Percentiles rank a stretch among this genome's conserved stretches.
These are phyloP conservation scores for Chaetomidium leptoderma DNA, from an alignment of 495 filamentous ascomycete genomes.

Conservation along the genomic window DNA sequence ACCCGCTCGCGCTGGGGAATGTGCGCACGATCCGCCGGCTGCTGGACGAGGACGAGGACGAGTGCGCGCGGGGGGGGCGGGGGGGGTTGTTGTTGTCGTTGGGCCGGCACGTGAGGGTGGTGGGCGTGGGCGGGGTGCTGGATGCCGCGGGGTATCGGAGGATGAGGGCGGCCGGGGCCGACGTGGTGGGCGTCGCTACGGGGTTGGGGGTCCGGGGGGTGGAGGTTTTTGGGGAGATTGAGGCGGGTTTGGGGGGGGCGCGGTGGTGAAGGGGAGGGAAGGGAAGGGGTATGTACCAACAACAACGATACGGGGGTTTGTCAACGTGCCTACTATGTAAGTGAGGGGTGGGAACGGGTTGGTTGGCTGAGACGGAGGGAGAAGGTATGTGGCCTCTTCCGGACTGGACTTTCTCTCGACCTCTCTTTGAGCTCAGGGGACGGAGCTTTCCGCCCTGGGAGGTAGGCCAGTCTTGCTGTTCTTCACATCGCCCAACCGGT, in stretches of 20 bases:
- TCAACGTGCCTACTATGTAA: too few relatives aligned
- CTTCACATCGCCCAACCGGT: too few relatives aligned
- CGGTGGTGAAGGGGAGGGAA: constrained; percentile 5
- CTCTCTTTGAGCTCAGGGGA: not conserved
- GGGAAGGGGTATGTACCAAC: not conserved
- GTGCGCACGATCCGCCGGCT: constrained; percentile 54
- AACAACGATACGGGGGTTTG: too few relatives aligned
- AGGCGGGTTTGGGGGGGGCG: constrained; percentile 23
- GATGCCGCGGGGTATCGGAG: constrained; percentile 54
- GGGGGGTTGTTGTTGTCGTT: too few relatives aligned
- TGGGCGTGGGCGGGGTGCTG: constrained; percentile 64
- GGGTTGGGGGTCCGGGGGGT: constrained; percentile 58
- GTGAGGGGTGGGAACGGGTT: not conserved
- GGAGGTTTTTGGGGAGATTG: constrained; percentile 55
- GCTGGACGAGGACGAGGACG: constrained; percentile 49
- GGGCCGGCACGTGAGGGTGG: constrained; percentile 43
- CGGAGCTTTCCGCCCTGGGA: not conserved
- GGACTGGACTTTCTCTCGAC: not conserved
- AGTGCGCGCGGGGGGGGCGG: too few relatives aligned
- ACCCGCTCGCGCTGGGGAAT: constrained; percentile 71
- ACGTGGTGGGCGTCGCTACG: constrained; percentile 59
- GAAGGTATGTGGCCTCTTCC: not conserved
- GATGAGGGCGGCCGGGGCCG: constrained; percentile 61
- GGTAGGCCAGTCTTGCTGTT: too few relatives aligned
- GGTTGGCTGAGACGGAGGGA: not conserved